Evolutionary conservation across 805 yeast species (phyloP).

Genomic region (Ogataea paraovalis): DNA sequence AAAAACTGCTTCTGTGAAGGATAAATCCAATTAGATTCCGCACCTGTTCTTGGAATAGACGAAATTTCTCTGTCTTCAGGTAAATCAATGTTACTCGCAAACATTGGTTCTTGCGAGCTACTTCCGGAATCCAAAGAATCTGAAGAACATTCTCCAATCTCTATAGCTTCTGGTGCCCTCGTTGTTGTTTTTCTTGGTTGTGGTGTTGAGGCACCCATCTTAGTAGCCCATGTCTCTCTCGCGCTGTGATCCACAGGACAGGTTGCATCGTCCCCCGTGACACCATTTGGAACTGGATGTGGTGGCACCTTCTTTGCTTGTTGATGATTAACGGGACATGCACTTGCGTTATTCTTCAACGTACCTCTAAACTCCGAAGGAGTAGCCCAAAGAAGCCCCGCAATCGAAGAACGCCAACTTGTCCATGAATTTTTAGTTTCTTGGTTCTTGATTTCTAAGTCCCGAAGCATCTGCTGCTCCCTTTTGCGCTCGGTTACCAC

Average conservation of each 20-base stretch:
- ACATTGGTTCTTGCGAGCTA: slow-evolving; percentile 32
- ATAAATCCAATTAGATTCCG: slow-evolving; percentile 77
- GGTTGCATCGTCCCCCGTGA: slow-evolving; percentile 20
- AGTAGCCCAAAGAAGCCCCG: slow-evolving; percentile 6
- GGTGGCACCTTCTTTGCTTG: not conserved
- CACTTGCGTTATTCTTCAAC: not conserved
- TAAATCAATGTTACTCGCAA: slow-evolving; percentile 36
- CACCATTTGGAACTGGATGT: slow-evolving; percentile 10
- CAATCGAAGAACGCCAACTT: not conserved
- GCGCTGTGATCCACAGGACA: slow-evolving; percentile 40
- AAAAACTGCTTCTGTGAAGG: slow-evolving; percentile 94
- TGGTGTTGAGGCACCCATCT: slow-evolving; percentile 1
- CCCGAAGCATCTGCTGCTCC: not conserved
- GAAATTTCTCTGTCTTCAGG: slow-evolving; percentile 76
- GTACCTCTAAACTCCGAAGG: not conserved
- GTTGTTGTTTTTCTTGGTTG: slow-evolving; percentile 13
- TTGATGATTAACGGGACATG: slow-evolving; percentile 5
- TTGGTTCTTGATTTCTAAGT: not conserved
- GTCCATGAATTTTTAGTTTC: not conserved
- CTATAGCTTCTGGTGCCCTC: slow-evolving; percentile 36
- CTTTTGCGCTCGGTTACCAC: not conserved
- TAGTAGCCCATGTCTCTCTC: slow-evolving; percentile 34
- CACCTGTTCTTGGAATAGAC: slow-evolving; percentile 77
- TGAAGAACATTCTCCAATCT: slow-evolving; percentile 18
- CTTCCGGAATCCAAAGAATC: slow-evolving; percentile 36